phyloP scores from a whole-genome alignment of 768 basidiomycete genomes.

The Pholiota microspora region DNA sequence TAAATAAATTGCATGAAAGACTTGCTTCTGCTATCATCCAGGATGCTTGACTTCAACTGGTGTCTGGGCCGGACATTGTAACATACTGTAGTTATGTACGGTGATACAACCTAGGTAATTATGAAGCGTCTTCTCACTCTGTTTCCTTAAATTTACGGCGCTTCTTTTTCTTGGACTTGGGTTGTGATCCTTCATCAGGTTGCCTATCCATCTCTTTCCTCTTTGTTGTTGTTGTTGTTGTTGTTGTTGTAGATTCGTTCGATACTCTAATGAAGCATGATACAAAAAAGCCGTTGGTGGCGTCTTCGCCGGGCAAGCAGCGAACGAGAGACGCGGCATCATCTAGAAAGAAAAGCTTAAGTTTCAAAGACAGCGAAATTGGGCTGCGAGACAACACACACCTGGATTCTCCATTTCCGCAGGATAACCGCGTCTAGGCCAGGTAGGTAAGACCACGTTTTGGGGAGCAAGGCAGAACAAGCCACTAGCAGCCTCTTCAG shows the following conservation, averaged over 20 bases:
- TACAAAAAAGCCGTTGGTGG: constrained; percentile 97
- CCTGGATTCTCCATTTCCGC: constrained; percentile 61
- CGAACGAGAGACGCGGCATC: constrained; percentile 64
- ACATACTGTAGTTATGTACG: constrained; percentile 4
- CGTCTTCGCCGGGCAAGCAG: constrained; percentile 79
- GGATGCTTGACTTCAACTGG: too few relatives aligned
- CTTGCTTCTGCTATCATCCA: not conserved
- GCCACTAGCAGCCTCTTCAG: constrained; percentile 60
- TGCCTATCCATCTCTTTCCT: constrained; percentile 16
- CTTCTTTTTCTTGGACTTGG: constrained; percentile 24
- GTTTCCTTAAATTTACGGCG: constrained; percentile 10
- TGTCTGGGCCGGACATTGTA: not conserved
- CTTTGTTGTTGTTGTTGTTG: constrained; percentile 22
- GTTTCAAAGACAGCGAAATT: not conserved
- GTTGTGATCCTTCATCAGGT: constrained; percentile 21
- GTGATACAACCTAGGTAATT: not conserved
- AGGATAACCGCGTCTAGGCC: constrained; percentile 76
- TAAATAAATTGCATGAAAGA: not conserved
- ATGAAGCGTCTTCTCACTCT: not conserved
- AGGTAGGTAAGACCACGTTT: constrained; percentile 69
- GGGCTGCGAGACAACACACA: constrained; percentile 39
- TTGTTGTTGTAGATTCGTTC: constrained; percentile 11
- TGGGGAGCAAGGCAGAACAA: constrained; percentile 69
- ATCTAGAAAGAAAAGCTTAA: constrained; percentile 29
- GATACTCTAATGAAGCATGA: constrained; percentile 70